A percentile compares a stretch with the other conserved stretches of the same genome.
These are phyloP conservation scores for Bathelium albidoporum DNA, from an alignment of 495 filamentous ascomycete genomes.

Conservation along the genomic window DNA sequence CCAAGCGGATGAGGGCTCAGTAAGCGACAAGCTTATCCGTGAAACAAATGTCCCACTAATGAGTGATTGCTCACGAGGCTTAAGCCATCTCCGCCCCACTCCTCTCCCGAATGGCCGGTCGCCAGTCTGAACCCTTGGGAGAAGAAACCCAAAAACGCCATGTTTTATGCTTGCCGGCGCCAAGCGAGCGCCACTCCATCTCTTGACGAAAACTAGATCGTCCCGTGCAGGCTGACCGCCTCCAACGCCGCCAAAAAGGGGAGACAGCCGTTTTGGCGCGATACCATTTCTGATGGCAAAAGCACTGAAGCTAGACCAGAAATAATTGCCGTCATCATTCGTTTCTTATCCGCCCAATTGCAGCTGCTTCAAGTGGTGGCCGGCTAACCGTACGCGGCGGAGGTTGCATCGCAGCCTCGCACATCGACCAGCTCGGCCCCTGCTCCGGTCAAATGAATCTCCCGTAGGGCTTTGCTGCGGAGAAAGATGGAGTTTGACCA, in stretches of 20 bases:
- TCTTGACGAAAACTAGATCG: background rate
- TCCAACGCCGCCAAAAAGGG: background rate
- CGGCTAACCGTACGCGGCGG: background rate
- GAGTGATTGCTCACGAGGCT: background rate
- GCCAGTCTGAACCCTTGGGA: background rate
- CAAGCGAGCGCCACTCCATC: background rate
- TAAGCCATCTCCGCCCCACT: background rate
- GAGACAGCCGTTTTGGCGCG: background rate
- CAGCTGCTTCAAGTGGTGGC: background rate
- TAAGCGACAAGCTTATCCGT: background rate
- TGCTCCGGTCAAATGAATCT: background rate
- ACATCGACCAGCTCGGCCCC: background rate
- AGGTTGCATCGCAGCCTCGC: conserved; percentile 5
- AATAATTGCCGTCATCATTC: background rate
- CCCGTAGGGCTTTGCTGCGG: background rate
- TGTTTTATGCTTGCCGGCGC: background rate
- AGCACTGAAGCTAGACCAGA: background rate
- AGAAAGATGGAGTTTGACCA: background rate
- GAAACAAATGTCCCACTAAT: background rate
- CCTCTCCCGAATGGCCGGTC: background rate
- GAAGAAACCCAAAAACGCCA: background rate
- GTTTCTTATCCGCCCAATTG: background rate
- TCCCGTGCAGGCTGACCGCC: background rate
- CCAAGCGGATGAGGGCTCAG: background rate
- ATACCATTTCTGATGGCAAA: background rate